Conservation (phyloP, 1,139 yeast species). For the Magnusiomyces paraingens region DNA sequence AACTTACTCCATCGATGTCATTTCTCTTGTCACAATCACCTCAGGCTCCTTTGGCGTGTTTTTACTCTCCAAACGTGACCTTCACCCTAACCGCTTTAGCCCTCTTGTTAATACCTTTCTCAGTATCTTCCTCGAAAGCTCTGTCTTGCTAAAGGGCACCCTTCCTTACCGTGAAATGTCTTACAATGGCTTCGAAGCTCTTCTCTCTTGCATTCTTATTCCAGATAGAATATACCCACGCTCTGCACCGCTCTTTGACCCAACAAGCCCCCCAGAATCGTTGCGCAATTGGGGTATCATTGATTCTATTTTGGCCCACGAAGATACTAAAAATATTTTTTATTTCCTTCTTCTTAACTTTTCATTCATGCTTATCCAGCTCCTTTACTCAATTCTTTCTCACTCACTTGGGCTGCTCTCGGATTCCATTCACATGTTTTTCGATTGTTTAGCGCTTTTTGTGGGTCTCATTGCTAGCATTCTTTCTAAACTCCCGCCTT, state of each 20-base stretch:
- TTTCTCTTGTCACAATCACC: slow-evolving; percentile 27
- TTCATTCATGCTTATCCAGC: slow-evolving; percentile 89
- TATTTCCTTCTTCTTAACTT: slow-evolving; percentile 79
- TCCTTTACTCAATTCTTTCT: slow-evolving; percentile 84
- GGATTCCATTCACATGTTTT: slow-evolving; percentile 92
- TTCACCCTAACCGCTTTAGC: slow-evolving; percentile 31
- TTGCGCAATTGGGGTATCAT: slow-evolving; percentile 26
- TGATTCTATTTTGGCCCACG: slow-evolving; percentile 41
- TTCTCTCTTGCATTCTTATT: slow-evolving; percentile 9
- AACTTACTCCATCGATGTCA: slow-evolving; percentile 14
- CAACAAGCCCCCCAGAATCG: slow-evolving; percentile 9
- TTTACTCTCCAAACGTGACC: slow-evolving; percentile 30
- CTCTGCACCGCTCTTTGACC: slow-evolving; percentile 9
- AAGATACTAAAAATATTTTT: slow-evolving; percentile 84
- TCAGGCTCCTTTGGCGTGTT: slow-evolving; percentile 34
- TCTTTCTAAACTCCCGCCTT: slow-evolving; percentile 51
- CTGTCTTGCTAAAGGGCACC: slow-evolving; percentile 12
- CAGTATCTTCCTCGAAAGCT: slow-evolving; percentile 15
- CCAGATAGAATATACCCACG: slow-evolving; percentile 10
- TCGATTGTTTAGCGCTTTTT: slow-evolving; percentile 85
- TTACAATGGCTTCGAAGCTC: slow-evolving; percentile 7
- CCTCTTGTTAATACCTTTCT: slow-evolving; percentile 21
- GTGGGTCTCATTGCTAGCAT: slow-evolving; percentile 86
- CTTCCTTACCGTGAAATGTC: slow-evolving; percentile 10
- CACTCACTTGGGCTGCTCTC: slow-evolving; percentile 86